Evolutionary conservation across 805 yeast genomes (phyloP).

Genomic region (Ogataea methanolica): DNA sequence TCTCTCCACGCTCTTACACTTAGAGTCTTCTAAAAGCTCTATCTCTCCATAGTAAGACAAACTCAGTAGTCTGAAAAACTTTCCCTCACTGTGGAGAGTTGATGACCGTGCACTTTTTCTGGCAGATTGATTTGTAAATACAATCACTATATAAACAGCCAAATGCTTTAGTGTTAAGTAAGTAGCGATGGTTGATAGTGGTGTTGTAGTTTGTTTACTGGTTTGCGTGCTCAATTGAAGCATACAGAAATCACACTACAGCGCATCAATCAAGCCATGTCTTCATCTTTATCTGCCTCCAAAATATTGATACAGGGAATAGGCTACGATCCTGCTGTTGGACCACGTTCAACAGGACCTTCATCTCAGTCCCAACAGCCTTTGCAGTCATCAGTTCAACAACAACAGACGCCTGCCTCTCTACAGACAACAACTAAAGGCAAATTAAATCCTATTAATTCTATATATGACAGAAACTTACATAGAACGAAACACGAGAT

Average conservation of each 20-base stretch:
- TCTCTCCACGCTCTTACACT: too few relatives aligned
- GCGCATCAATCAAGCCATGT: slow-evolving; percentile 4
- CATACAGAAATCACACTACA: background rate
- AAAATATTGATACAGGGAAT: slow-evolving; percentile 16
- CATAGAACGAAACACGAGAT: slow-evolving; percentile 65
- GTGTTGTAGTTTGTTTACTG: too few relatives aligned
- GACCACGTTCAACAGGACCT: slow-evolving; percentile 28
- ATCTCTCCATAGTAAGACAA: too few relatives aligned
- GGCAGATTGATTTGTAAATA: slow-evolving; percentile 1
- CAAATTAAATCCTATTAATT: slow-evolving; percentile 12
- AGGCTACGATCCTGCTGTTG: slow-evolving; percentile 27
- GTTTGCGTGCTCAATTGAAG: background rate
- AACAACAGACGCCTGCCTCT: background rate
- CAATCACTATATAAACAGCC: too few relatives aligned
- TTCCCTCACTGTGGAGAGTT: background rate
- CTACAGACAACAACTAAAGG: slow-evolving; percentile 2
- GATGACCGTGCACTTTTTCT: slow-evolving; percentile 1
- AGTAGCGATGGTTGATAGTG: too few relatives aligned
- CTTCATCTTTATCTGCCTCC: slow-evolving; percentile 15
- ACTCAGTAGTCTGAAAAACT: too few relatives aligned
- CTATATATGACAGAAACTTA: slow-evolving; percentile 66
- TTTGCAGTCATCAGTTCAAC: slow-evolving; percentile 1
- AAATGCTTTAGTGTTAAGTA: too few relatives aligned
- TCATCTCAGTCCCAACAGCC: slow-evolving; percentile 5
- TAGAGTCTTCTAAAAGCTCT: too few relatives aligned